phyloP scores from a whole-genome alignment of 345 rosid genomes.

The Fremontodendron californicum region DNA sequence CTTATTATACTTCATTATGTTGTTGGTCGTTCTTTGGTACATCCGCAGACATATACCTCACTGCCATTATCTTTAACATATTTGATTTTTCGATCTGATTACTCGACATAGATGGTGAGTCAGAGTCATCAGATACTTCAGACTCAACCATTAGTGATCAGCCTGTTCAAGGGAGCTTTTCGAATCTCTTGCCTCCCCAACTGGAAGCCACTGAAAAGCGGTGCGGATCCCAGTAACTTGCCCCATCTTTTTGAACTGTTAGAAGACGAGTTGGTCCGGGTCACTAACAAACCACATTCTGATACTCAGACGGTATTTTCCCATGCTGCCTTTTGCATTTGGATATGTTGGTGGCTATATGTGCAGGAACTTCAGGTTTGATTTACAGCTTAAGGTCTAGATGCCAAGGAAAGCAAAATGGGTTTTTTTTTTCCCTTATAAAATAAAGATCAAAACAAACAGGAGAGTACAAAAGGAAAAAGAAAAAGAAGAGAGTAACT shows the following conservation, averaged over 20 bases:
- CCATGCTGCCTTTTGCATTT: too few species aligned
- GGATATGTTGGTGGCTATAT: neutral
- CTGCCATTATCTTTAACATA: neutral
- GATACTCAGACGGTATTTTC: too few species aligned
- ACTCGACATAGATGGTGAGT: constrained; percentile 41
- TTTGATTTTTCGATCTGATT: neutral
- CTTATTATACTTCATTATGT: neutral
- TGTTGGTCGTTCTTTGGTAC: neutral
- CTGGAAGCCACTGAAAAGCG: constrained; percentile 35
- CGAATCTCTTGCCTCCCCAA: constrained; percentile 39
- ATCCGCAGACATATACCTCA: neutral
- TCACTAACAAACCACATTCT: neutral
- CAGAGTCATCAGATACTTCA: constrained; percentile 46
- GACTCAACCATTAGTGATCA: constrained; percentile 24
- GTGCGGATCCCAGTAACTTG: constrained; percentile 20
- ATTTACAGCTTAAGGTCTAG: neutral
- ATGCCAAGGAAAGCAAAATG: neutral
- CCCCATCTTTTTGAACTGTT: neutral
- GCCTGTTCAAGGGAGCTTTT: constrained; percentile 45
- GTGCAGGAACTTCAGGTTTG: neutral
- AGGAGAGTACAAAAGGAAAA: neutral
- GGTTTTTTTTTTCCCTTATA: too few species aligned
- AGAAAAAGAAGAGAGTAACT: neutral
- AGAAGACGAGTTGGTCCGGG: neutral
- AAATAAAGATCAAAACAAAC: neutral